phyloP scores from a whole-genome alignment of 192 early-diverging fungal genomes.

The Umbelopsis vinacea region DNA sequence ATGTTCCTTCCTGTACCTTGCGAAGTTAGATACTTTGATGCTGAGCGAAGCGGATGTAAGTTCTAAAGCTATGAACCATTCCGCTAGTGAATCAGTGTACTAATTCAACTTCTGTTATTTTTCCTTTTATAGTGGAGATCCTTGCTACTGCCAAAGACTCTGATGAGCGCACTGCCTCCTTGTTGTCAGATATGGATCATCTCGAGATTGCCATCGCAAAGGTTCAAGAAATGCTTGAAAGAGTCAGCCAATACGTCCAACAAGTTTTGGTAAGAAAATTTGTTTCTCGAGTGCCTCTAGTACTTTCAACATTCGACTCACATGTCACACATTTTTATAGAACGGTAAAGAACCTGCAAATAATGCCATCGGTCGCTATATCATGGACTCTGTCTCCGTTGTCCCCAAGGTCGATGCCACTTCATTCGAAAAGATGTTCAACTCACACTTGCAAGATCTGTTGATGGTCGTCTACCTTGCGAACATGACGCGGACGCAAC shows the following conservation, averaged over 20 bases:
- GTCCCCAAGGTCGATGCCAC: constrained; percentile 85
- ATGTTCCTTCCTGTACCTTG: constrained; percentile 89
- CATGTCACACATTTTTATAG: constrained; percentile 22
- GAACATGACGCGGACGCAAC: constrained; percentile 93
- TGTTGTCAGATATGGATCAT: constrained; percentile 91
- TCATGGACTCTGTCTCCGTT: constrained; percentile 91
- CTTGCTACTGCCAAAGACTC: constrained; percentile 65
- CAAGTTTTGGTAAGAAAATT: constrained; percentile 60
- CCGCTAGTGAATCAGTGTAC: not conserved
- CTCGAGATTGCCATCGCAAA: constrained; percentile 78
- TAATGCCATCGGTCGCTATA: constrained; percentile 84
- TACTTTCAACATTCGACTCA: not conserved
- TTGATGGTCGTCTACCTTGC: constrained; percentile 96
- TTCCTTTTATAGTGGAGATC: constrained; percentile 67
- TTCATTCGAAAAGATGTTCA: constrained; percentile 93
- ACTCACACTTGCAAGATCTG: constrained; percentile 93
- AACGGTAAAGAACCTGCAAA: constrained; percentile 61
- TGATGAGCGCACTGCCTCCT: constrained; percentile 53
- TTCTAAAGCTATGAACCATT: constrained; percentile 13
- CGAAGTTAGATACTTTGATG: constrained; percentile 89
- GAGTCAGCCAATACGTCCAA: constrained; percentile 81
- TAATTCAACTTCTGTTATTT: not conserved
- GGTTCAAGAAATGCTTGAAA: constrained; percentile 84
- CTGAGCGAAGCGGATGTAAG: constrained; percentile 83
- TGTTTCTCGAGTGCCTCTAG: not conserved